A percentile compares a stretch with the other conserved stretches of the same genome.
phyloP scores from a whole-genome alignment of 768 basidiomycete genomes.

The Hydnum rufescens region DNA sequence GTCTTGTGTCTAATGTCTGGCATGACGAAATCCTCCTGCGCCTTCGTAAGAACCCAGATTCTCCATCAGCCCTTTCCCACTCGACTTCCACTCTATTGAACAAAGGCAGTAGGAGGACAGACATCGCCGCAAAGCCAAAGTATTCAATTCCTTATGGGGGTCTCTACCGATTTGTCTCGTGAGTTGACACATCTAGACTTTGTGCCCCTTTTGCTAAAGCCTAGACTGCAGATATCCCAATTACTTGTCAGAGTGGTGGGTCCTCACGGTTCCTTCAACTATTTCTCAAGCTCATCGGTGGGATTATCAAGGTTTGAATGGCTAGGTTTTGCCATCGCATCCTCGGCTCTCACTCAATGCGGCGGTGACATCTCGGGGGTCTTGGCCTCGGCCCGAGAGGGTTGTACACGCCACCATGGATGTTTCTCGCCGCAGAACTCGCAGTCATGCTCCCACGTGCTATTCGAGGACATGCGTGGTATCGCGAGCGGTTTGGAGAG shows the following conservation, averaged over 20 bases:
- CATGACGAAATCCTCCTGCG: constrained; percentile 83
- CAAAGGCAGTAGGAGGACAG: constrained; percentile 13
- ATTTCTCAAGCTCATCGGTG: background rate
- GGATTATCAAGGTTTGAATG: constrained; percentile 37
- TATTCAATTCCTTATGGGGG: constrained; percentile 68
- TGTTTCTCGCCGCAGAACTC: constrained; percentile 60
- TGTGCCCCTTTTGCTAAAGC: background rate
- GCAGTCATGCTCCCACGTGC: constrained; percentile 56
- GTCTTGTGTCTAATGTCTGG: constrained; percentile 58
- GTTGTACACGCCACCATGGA: constrained; percentile 45
- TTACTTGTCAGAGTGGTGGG: constrained; percentile 77
- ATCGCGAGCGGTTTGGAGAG: constrained; percentile 43
- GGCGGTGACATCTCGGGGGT: background rate
- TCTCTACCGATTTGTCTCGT: constrained; percentile 53
- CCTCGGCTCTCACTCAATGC: constrained; percentile 13
- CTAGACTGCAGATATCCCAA: constrained; percentile 41
- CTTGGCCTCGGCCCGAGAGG: constrained; percentile 9
- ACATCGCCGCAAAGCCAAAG: constrained; percentile 11
- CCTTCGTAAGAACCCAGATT: constrained; percentile 45
- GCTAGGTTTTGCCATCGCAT: constrained; percentile 68
- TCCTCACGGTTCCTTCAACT: background rate
- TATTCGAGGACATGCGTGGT: constrained; percentile 66
- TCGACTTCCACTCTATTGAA: too few relatives aligned
- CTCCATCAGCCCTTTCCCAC: constrained; percentile 17
- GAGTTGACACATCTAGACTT: background rate